Conservation (phyloP, 148 eudicot species). For the Linanthus parryae region DNA sequence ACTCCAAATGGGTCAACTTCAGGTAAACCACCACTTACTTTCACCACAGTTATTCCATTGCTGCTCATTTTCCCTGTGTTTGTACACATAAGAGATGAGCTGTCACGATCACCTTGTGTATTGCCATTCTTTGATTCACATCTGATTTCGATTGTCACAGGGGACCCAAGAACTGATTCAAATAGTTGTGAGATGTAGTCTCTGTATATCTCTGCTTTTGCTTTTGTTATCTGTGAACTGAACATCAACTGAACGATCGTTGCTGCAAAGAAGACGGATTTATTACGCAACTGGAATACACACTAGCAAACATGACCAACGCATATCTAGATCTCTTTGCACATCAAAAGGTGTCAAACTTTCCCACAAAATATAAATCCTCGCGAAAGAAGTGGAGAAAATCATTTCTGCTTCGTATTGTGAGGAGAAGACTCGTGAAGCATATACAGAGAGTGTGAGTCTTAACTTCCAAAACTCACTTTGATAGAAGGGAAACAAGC, state of each 20-base stretch:
- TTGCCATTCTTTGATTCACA: conserved; percentile 36
- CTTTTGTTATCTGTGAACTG: conserved; percentile 46
- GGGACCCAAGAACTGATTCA: conserved; percentile 65
- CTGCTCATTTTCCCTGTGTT: conserved; percentile 12
- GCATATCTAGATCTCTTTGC: too few relatives aligned
- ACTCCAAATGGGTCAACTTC: conserved; percentile 12
- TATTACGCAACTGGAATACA: too few relatives aligned
- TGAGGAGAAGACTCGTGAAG: too few relatives aligned
- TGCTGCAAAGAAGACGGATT: conserved; percentile 41
- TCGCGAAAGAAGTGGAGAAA: too few relatives aligned
- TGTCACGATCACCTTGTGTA: neutral
- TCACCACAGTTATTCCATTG: conserved; percentile 15
- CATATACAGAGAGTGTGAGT: too few relatives aligned
- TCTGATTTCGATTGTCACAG: conserved; percentile 63
- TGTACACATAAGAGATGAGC: conserved; percentile 5
- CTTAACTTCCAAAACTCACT: too few relatives aligned
- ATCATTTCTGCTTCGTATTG: too few relatives aligned
- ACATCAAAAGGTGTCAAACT: too few relatives aligned
- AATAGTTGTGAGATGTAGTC: conserved; percentile 60
- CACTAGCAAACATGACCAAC: too few relatives aligned
- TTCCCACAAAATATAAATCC: too few relatives aligned
- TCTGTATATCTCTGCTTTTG: conserved; percentile 66
- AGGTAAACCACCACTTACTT: conserved; percentile 16
- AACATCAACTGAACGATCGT: conserved; percentile 58
- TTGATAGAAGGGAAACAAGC: too few relatives aligned